A percentile compares a stretch with the other conserved stretches of the same genome.
These are phyloP conservation scores for Nothomitra cinnamomea DNA, from an alignment of 2,329 filamentous ascomycete species.

Conservation along the genomic window DNA sequence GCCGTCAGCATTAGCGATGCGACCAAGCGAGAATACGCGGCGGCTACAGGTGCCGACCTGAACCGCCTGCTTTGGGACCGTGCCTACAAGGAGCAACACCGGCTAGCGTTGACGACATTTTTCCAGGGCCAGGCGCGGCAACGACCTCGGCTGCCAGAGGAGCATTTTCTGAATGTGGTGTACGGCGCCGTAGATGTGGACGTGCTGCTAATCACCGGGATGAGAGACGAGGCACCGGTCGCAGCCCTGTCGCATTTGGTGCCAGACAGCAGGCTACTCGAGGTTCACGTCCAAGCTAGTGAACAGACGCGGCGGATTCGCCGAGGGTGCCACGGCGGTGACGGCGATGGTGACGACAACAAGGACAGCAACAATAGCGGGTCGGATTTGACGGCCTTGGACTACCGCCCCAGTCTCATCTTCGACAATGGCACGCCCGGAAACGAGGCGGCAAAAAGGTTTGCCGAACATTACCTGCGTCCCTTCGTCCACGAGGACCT, in stretches of 20 bases:
- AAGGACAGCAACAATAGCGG: constrained; percentile 12
- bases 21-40: constrained; percentile 40
- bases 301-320: constrained; percentile 22
- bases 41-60: constrained; percentile 29
- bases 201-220: constrained; percentile 43
- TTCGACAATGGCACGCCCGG: constrained; percentile 36
- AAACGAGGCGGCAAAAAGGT: constrained; percentile 20
- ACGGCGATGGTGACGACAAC: constrained; percentile 8
- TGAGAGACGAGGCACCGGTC: constrained; percentile 43
- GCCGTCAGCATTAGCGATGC: constrained; percentile 38
- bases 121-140: constrained; percentile 29
- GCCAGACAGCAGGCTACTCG: constrained; percentile 33
- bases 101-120: constrained; percentile 33
- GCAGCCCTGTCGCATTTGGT: constrained; percentile 36
- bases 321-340: constrained; percentile 15
- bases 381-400: constrained; percentile 13
- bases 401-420: constrained; percentile 26
- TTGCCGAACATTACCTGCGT: constrained; percentile 27
- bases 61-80: constrained; percentile 34
- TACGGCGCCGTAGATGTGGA: constrained; percentile 25
- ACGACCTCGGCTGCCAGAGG: constrained; percentile 30
- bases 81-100: constrained; percentile 44
- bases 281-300: constrained; percentile 31
- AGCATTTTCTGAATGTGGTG: constrained; percentile 34
- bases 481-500: constrained; percentile 31